Conservation (phyloP, 2,329 filamentous ascomycete genomes). For the Penicillium corylophilum region DNA sequence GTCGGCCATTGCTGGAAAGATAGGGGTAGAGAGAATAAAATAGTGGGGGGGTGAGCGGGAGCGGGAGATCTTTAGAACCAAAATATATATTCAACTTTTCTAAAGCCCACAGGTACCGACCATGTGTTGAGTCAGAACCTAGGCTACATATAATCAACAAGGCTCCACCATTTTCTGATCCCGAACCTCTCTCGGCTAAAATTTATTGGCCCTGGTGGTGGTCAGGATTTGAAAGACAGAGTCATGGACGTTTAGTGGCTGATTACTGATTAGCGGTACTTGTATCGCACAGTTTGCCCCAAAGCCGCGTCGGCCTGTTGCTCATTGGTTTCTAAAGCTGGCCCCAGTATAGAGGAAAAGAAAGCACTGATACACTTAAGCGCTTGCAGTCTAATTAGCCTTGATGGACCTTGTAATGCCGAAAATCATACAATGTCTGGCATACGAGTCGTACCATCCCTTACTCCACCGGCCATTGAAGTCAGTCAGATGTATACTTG, state of each 20-base stretch:
- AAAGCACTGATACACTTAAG: not conserved
- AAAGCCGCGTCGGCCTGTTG: not conserved
- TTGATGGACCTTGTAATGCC: not conserved
- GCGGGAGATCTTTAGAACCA: not conserved
- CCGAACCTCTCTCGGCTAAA: not conserved
- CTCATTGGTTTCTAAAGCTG: not conserved
- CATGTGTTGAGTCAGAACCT: not conserved
- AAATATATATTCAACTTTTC: not conserved
- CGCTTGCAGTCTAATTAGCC: too few relatives aligned
- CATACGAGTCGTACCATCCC: not conserved
- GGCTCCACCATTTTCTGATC: not conserved
- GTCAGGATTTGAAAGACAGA: not conserved
- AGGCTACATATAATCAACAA: not conserved
- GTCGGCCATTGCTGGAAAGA: constrained; percentile 30
- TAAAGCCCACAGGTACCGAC: not conserved
- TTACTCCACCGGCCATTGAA: not conserved
- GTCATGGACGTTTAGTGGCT: not conserved
- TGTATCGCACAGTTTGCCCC: not conserved
- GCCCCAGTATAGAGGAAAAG: not conserved
- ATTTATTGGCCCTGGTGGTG: not conserved
- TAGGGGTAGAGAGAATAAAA: not conserved
- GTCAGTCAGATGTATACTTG: not conserved
- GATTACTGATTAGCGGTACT: not conserved
- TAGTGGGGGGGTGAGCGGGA: not conserved
- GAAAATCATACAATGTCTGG: not conserved